These are phyloP conservation scores for Noccaea bulbosa DNA, from an alignment of 345 rosid genomes.

Conservation along the genomic window DNA sequence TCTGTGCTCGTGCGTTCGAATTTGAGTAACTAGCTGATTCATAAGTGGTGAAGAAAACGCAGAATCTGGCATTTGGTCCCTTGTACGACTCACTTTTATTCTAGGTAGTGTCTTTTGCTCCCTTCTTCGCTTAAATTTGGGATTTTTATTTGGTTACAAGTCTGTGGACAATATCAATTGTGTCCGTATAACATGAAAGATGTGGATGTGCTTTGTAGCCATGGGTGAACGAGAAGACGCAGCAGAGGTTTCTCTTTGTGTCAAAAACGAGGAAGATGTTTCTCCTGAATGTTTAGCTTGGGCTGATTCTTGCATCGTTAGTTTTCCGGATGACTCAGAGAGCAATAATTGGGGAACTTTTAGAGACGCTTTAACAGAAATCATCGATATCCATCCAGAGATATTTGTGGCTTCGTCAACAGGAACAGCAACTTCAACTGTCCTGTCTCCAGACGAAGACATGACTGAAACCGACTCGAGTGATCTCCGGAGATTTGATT, in stretches of 20 bases:
- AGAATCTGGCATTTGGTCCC: not conserved
- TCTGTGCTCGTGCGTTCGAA: not conserved
- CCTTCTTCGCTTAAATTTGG: not conserved
- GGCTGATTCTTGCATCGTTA: conserved; percentile 71
- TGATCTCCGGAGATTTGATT: conserved; percentile 3
- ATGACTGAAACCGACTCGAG: conserved; percentile 27
- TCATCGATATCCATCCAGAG: conserved; percentile 51
- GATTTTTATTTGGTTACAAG: not conserved
- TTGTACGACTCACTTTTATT: not conserved
- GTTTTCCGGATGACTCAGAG: conserved; percentile 52
- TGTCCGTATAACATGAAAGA: conserved; percentile 1
- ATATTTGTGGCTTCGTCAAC: conserved; percentile 38
- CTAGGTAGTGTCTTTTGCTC: not conserved
- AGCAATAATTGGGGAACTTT: conserved; percentile 49
- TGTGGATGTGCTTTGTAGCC: conserved; percentile 25
- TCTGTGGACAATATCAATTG: not conserved
- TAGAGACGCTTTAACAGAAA: conserved; percentile 61
- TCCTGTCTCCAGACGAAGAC: conserved; percentile 27
- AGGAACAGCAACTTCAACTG: not conserved
- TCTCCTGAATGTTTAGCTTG: conserved; percentile 66
- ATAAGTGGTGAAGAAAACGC: conserved; percentile 3
- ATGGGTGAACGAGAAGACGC: conserved; percentile 35
- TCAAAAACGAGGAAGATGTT: conserved; percentile 40
- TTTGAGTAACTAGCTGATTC: not conserved
- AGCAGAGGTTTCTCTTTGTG: conserved; percentile 19